Evolutionary conservation across 2,329 filamentous ascomycete species (phyloP), one percentile per base, ranked within the genome.

Genomic region (Fusarium nygamai): DNA sequence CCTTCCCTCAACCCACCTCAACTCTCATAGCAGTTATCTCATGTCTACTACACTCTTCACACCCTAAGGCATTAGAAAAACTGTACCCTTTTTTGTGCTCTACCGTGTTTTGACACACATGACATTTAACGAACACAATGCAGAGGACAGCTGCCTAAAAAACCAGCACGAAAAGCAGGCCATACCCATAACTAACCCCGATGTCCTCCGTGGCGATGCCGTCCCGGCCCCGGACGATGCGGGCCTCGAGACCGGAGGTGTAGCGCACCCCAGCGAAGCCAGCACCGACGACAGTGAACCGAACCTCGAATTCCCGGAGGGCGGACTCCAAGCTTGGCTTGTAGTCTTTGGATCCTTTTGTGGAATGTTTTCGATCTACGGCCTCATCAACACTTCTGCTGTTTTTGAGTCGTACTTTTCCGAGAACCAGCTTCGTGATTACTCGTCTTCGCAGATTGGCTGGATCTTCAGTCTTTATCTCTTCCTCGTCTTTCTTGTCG

Each of bases 401-500:
- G 71, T 79, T 33, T 93, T 95, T 82, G 92, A 96, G 83, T 89
- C 92, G 20, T 96, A 96, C 82, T 89, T 97, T 70, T 87, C 90
- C 38, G 88, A 86, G 27, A 86, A 97, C 80, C 93, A 96, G 78
- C 87, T 97, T 27, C 85, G 84, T n/a, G 83, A 87, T 29, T 92
- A 94, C 80, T 88, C 84, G 62, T 87, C 92, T 17, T 91, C 91
- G 8, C 87, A 89, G 59, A 91, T 95, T 56, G 93, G 93, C n/a
- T 97, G 94, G 94, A 94, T 97, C 72, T 95, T 96, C 77, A 92
- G 92, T 76, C 84, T 96, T 59, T 96, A 95, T 79, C 87, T 94
- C 36, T 97, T 96, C 79, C 85, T 96, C 53, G 89, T 93, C 51
- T 96, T 96, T 81, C 94, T 96, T 78, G 91, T 93, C 43, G 94